Conservation (phyloP, 2,329 filamentous ascomycete species). For the Colletotrichum orbiculare region DNA sequence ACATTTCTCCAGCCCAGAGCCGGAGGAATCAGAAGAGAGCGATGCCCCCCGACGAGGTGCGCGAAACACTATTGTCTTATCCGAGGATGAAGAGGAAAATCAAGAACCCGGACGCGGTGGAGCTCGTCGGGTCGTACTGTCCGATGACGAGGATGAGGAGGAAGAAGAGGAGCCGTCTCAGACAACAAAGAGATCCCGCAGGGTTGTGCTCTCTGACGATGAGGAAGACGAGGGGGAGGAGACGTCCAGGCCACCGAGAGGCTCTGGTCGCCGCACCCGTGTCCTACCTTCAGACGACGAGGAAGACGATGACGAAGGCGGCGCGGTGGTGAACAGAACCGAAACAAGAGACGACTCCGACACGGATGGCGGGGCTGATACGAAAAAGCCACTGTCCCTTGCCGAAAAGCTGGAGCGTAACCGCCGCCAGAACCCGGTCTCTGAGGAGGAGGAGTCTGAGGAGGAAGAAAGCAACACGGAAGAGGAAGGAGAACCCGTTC, state of each 20-base stretch:
- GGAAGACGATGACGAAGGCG: constrained; percentile 34
- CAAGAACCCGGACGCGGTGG: neutral
- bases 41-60: constrained; percentile 19
- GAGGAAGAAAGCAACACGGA: constrained; percentile 13
- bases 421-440: constrained; percentile 23
- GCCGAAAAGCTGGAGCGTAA: constrained; percentile 27
- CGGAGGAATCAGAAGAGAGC: constrained; percentile 28
- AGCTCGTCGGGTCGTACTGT: constrained; percentile 24
- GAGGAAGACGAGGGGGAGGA: constrained; percentile 31
- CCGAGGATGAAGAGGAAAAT: constrained; percentile 9
- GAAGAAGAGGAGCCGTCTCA: constrained; percentile 18
- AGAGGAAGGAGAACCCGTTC: constrained; percentile 36
- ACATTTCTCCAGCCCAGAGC: constrained; percentile 47
- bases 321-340: constrained; percentile 4
- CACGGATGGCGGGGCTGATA: neutral
- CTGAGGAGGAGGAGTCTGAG: constrained; percentile 23
- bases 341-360: neutral
- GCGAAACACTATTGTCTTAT: constrained; percentile 43
- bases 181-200: constrained; percentile 34
- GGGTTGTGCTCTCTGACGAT: constrained; percentile 40
- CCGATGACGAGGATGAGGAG: constrained; percentile 39
- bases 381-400: constrained; percentile 4
- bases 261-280: constrained; percentile 13
- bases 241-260: neutral
- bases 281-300: constrained; percentile 23